Evolutionary conservation across 1,284 basidiomycete genomes (phyloP).

Genomic region (Microbotryum violaceum): DNA sequence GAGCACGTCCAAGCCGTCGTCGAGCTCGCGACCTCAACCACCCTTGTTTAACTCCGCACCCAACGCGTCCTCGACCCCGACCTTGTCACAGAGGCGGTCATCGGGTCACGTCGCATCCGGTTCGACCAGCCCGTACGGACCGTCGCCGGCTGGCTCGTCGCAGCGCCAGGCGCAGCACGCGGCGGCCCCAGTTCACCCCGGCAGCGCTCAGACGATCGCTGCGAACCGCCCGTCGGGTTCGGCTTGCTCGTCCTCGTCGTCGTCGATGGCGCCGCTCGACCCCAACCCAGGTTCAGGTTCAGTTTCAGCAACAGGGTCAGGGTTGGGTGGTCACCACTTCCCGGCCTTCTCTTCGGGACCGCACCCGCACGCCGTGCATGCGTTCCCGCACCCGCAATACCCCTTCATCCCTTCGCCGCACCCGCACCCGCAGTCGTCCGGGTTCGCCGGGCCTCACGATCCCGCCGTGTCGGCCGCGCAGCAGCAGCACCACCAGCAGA

Average conservation of each 20-base stretch:
- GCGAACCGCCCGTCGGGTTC: too few relatives aligned
- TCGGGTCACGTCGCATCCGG: not conserved
- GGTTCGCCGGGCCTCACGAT: not conserved
- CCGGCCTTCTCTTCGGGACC: conserved; percentile 1
- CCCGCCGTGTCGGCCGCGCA: conserved; percentile 2
- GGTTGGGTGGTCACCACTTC: conserved; percentile 7
- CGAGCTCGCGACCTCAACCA: too few relatives aligned
- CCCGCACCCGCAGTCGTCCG: conserved; percentile 10
- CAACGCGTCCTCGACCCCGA: not conserved
- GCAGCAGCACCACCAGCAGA: conserved; percentile 13
- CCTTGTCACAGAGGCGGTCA: not conserved
- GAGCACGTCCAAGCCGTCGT: too few relatives aligned
- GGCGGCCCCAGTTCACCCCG: too few relatives aligned
- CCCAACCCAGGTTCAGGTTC: too few relatives aligned
- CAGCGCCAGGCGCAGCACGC: not conserved
- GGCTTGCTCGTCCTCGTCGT: not conserved
- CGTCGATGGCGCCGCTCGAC: not conserved
- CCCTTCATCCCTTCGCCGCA: conserved; percentile 31
- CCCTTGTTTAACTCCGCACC: too few relatives aligned
- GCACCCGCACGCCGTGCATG: not conserved
- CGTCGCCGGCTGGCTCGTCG: not conserved
- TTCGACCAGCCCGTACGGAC: not conserved
- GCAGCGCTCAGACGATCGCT: too few relatives aligned
- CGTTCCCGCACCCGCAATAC: conserved; percentile 19
- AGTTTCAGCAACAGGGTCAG: too few relatives aligned